Evolutionary conservation across 2,329 filamentous ascomycete genomes (phyloP), one percentile per base, ranked within the genome.

Genomic region (Colletotrichum falcatum): DNA sequence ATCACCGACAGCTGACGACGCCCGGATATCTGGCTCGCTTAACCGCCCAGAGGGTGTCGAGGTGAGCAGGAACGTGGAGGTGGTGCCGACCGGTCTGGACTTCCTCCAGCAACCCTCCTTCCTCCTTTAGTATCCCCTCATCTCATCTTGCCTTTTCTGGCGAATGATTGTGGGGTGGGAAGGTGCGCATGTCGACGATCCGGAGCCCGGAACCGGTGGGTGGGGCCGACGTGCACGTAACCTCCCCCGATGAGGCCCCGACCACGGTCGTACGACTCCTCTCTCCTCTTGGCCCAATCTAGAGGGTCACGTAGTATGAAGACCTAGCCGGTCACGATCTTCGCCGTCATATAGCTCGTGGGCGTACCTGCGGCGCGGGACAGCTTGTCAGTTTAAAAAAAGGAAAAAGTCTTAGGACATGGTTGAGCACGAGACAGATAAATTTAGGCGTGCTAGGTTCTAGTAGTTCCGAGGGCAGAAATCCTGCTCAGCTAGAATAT

Each of bases 131-230:
- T n/a, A n/a, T n/a, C 2, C 63, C 37, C 42, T 37, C 12, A 16
- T 46, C 61, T 44, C 53, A 39, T 58, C 35, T 62, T 26, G 48
- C 48, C 14, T 30, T 28, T 54, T 26, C 26, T 53, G 23, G 23
- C 30, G n/a, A 44, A 44, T 28, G 20, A 44, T 42, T 6, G n/a
- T 9, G 28, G 46, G 35, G 51, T 18, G 51, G 46, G 48, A 16
- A 28, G 33, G 23, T 5, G 35, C 33, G 26, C 12, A 28, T 51
- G 26, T 66, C 64, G 64, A 63, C 67, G 64, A 67, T 35, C 64
- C 68, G 64, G 68, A n/a, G n/a, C 64, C 64, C 64, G 56, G 67
- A 23, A 18, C 63, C 63, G 68, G 62, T 26, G 30, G 28, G 68
- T 37, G 68, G 64, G 58, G 66, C 64, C 61, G 49, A 3, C 44